phyloP scores from a whole-genome alignment of 2,329 filamentous ascomycete species.

The Nakataea oryzae region DNA sequence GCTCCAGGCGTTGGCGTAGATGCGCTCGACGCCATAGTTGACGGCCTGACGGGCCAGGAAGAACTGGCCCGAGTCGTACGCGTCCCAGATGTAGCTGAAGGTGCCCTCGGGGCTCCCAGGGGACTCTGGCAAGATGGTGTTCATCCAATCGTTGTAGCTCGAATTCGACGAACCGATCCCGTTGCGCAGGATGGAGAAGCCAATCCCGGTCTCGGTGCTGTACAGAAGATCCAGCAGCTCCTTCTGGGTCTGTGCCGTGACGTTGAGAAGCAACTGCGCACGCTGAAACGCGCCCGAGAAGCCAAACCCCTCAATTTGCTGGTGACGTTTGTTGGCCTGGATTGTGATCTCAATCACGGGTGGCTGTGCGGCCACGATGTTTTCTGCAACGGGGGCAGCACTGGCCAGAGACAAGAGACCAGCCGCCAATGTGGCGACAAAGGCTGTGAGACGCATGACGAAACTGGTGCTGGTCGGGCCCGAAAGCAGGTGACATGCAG shows the following conservation, averaged over 20 bases:
- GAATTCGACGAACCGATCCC: conserved; percentile 26
- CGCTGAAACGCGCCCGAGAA: conserved; percentile 29
- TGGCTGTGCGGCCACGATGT: no score
- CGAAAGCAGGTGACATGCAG: no score
- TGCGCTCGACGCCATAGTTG: conserved; percentile 18
- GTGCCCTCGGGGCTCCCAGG: conserved; percentile 17
- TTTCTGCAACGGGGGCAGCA: not conserved
- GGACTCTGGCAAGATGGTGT: conserved; percentile 20
- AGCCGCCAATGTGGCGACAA: not conserved
- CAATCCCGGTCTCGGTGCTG: conserved; percentile 18
- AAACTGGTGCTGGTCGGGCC: not conserved
- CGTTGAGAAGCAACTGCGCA: conserved; percentile 17
- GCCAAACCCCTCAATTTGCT: conserved; percentile 30
- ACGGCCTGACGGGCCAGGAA: conserved; percentile 28
- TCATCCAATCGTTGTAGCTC: conserved; percentile 21
- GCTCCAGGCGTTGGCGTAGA: conserved; percentile 28
- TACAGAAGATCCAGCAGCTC: conserved; percentile 25
- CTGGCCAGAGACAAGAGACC: not conserved
- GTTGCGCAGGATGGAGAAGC: conserved; percentile 28
- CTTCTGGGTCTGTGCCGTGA: conserved; percentile 20
- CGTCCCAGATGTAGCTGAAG: conserved; percentile 21
- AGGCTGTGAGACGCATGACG: not conserved
- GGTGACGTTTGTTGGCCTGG: conserved; percentile 15
- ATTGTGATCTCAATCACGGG: conserved; percentile 6
- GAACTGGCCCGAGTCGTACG: conserved; percentile 25